Base-by-base conservation (phyloP, 257 asterid genomes). In the Jaltomata sinuosa region DNA sequence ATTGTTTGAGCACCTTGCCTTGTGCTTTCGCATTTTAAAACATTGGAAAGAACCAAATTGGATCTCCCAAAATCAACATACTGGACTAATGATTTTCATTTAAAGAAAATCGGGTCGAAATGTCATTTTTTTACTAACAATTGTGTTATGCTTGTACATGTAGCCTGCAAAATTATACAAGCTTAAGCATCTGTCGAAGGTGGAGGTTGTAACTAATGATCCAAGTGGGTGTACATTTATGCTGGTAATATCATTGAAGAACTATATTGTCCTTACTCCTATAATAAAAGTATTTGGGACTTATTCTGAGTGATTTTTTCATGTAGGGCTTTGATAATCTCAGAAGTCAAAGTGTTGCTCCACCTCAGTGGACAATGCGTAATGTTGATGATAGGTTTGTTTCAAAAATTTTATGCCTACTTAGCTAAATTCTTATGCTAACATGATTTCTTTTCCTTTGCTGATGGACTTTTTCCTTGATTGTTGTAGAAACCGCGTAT, bases 281-380 rank as follows among this genome's bases (percentile, higher is more conserved):
- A 65, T 47, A 84, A 68, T 72, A 36, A 12, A 22, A 69, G 69
- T 81, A 53, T 85, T 85, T 83, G 53, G 50, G 49, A 40, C 27
- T 79, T 21, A 74, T 21, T 49, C n/a, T 52, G 62, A 32, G 8
- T 2, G 27, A 31, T 89, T 85, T 71, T 54, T 89, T 85, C 31
- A 68, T 93, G 79, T 85, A 97, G 98, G 98, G 99, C 19, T 97
- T 97, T 84, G 98, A 97, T 91, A 97, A 97, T 88, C 96, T 97
- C 74, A 94, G 97, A 89, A 97, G 86, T 87, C 98, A 95, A 86
- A 95, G 92, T 91, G 98, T 97, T 72, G 95, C 98, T 59, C 99
- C 98, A n/a, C 97, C 99, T 59, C 99, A 97, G 86, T 97, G 99
- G 99, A 95, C 97, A 69, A 93, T 95, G 98, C 98, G 99, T 79